Percentiles rank a stretch among this genome's conserved stretches.
Evolutionary conservation across 345 rosid species (phyloP).

Genomic region (Populus euphratica): DNA sequence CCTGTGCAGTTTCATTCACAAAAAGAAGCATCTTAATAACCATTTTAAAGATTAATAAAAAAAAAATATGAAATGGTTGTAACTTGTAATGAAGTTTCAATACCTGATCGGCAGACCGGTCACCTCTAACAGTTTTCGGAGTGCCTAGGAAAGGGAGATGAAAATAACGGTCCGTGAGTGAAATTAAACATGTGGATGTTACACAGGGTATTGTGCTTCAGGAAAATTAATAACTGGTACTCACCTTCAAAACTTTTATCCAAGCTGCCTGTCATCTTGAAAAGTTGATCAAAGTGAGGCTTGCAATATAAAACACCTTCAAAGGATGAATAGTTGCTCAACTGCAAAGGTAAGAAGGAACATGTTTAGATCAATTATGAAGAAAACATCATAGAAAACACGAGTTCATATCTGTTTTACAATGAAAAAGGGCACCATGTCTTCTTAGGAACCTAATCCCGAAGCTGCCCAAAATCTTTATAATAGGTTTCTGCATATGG

Average conservation of each 20-base stretch:
- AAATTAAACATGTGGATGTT: background rate
- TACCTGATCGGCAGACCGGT: conserved; percentile 56
- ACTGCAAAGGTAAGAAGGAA: conserved; percentile 33
- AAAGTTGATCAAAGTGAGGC: conserved; percentile 77
- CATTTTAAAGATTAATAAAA: background rate
- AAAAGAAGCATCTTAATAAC: background rate
- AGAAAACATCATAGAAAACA: background rate
- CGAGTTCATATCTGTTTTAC: background rate
- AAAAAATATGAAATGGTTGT: background rate
- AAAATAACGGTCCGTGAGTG: background rate
- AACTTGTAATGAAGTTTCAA: background rate
- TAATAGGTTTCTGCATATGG: background rate
- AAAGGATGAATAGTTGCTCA: conserved; percentile 58
- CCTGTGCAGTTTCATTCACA: conserved; percentile 24
- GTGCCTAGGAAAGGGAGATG: conserved; percentile 36
- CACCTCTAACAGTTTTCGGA: conserved; percentile 50
- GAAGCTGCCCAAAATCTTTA: background rate
- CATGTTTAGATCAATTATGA: background rate
- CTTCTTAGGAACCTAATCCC: background rate
- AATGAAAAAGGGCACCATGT: background rate
- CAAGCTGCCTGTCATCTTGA: conserved; percentile 72
- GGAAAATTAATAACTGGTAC: background rate
- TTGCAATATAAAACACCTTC: conserved; percentile 77
- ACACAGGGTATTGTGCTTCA: background rate
- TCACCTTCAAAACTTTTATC: conserved; percentile 76